Percentiles rank a stretch among this genome's conserved stretches.
Conservation (phyloP, 768 basidiomycete genomes). For the Phallus indusiatus region DNA sequence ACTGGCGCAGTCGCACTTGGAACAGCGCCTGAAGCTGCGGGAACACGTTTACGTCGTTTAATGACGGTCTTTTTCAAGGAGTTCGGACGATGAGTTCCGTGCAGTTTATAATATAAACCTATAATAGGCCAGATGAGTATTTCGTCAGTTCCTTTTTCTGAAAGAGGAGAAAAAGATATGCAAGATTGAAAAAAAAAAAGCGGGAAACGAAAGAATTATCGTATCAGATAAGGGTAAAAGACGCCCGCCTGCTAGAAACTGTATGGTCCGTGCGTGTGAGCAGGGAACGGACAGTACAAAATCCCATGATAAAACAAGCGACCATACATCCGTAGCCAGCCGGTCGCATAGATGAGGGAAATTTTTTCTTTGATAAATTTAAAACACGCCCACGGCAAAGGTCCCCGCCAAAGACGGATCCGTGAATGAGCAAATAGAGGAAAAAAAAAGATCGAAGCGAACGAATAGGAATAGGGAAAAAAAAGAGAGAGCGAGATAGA, state of each 20-base stretch:
- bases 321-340: neutral
- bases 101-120: slow-evolving; percentile 98
- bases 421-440: neutral
- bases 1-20: neutral
- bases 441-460: slow-evolving; percentile 20
- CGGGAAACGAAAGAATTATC: slow-evolving; percentile 20
- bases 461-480: slow-evolving; percentile 18
- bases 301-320: slow-evolving; percentile 7
- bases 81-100: slow-evolving; percentile 92
- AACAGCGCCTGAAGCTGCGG: slow-evolving; percentile 48
- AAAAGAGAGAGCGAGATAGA: slow-evolving; percentile 16
- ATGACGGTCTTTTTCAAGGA: slow-evolving; percentile 99
- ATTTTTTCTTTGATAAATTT: too few species aligned
- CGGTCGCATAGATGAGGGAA: slow-evolving; percentile 11
- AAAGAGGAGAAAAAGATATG: slow-evolving; percentile 10
- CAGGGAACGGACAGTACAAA: neutral
- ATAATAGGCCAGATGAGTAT: slow-evolving; percentile 7
- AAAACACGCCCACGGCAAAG: too few species aligned
- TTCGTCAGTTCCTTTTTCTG: neutral
- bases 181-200: slow-evolving; percentile 21
- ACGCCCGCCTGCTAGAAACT: neutral
- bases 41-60: slow-evolving; percentile 95
- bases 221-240: slow-evolving; percentile 21
- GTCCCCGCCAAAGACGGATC: too few species aligned
- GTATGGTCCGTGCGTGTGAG: slow-evolving; percentile 7